These are phyloP conservation scores for Crithidia bombi DNA, from an alignment of 208 protist genomes.

Conservation along the genomic window DNA sequence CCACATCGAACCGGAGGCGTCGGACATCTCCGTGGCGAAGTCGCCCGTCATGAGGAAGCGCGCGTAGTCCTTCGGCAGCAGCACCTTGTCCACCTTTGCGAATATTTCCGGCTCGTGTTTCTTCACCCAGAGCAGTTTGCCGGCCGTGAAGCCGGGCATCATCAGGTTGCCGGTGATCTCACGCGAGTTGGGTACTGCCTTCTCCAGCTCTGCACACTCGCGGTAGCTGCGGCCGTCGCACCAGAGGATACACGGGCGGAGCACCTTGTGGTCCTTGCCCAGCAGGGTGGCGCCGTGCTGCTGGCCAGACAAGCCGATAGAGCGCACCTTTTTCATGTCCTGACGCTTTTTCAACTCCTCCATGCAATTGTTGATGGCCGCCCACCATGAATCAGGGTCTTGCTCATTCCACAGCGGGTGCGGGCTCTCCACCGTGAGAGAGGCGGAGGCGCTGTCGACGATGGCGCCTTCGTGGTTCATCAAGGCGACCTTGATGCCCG, in stretches of 20 bases:
- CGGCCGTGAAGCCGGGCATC: constrained; percentile 85
- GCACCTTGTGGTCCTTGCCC: constrained; percentile 55
- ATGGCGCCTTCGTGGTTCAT: constrained; percentile 57
- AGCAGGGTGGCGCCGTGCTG: constrained; percentile 81
- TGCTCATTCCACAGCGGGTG: constrained; percentile 81
- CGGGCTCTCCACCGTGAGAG: constrained; percentile 57
- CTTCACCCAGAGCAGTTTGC: constrained; percentile 80
- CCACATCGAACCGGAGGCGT: constrained; percentile 79
- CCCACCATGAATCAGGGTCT: constrained; percentile 65
- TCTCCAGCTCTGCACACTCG: constrained; percentile 76
- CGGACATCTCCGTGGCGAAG: constrained; percentile 74
- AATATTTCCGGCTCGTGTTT: constrained; percentile 73
- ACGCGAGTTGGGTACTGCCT: constrained; percentile 53
- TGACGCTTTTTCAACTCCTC: constrained; percentile 48
- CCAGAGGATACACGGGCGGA: constrained; percentile 82
- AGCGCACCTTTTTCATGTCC: constrained; percentile 54
- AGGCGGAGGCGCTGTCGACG: constrained; percentile 56
- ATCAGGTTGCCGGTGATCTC: constrained; percentile 80
- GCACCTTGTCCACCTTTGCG: constrained; percentile 58
- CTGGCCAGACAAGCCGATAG: constrained; percentile 72
- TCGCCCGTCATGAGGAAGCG: constrained; percentile 73
- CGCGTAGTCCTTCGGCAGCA: constrained; percentile 82
- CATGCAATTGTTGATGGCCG: constrained; percentile 64
- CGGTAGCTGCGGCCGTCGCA: constrained; percentile 72
- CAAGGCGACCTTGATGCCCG: constrained; percentile 73